Evolutionary conservation across 345 rosid species (phyloP).

Genomic region (Arabis alpina): DNA sequence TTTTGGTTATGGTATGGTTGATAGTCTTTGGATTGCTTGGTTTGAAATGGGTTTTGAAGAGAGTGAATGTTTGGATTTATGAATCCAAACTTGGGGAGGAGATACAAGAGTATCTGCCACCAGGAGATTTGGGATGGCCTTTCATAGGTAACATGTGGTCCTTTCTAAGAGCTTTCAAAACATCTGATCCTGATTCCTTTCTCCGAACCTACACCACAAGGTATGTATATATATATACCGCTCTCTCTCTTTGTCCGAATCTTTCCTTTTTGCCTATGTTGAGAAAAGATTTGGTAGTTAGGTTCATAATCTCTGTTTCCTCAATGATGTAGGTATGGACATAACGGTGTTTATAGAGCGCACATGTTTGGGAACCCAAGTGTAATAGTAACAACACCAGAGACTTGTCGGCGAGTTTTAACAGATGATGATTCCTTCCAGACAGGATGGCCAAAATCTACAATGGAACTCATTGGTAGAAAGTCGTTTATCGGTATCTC

Average conservation of each 20-base stretch:
- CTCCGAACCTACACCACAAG: slow-evolving; percentile 46
- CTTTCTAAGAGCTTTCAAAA: slow-evolving; percentile 80
- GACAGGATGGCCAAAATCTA: slow-evolving; percentile 84
- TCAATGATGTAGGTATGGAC: slow-evolving; percentile 60
- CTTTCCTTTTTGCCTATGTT: background rate
- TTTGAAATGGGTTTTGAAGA: slow-evolving; percentile 54
- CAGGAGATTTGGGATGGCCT: slow-evolving; percentile 93
- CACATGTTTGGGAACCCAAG: slow-evolving; percentile 89
- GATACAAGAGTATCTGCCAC: slow-evolving; percentile 55
- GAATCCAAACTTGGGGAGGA: slow-evolving; percentile 61
- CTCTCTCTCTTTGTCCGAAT: background rate
- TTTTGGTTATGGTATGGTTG: slow-evolving; percentile 23
- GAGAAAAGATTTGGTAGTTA: background rate
- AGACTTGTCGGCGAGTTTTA: slow-evolving; percentile 63
- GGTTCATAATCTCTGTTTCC: background rate
- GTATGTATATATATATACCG: slow-evolving; percentile 36
- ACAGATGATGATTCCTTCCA: slow-evolving; percentile 70
- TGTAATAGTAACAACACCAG: slow-evolving; percentile 73
- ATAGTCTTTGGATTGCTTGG: slow-evolving; percentile 33
- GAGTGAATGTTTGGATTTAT: slow-evolving; percentile 60
- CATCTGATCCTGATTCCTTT: slow-evolving; percentile 75
- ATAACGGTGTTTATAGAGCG: slow-evolving; percentile 67
- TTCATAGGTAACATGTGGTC: slow-evolving; percentile 86
- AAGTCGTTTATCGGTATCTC: slow-evolving; percentile 79
- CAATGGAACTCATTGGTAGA: slow-evolving; percentile 68